phyloP scores from a whole-genome alignment of 2,329 filamentous ascomycete genomes.

The Sarocladium oryzae region DNA sequence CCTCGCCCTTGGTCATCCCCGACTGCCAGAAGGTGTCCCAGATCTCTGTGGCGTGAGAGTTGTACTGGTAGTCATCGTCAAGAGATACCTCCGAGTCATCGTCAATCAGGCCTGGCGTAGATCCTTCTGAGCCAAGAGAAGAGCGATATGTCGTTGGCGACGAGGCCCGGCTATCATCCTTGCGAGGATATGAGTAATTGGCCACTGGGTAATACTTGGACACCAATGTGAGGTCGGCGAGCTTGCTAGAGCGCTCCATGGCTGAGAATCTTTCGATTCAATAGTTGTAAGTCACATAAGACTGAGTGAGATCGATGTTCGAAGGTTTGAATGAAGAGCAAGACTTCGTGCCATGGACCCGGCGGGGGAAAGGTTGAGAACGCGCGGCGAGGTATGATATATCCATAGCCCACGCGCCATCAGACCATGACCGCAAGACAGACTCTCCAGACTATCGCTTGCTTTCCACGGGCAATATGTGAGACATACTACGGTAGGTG shows the following conservation, averaged over 20 bases:
- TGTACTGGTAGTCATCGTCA: conserved; percentile 45
- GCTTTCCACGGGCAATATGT: neutral
- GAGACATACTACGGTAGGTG: conserved; percentile 4
- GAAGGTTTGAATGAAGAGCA: neutral
- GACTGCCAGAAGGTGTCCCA: conserved; percentile 47
- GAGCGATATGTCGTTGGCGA: conserved; percentile 25
- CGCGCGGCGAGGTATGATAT: conserved; percentile 13
- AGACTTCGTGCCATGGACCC: neutral
- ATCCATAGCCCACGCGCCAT: conserved; percentile 11
- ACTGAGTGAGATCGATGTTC: neutral
- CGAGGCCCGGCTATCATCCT: conserved; percentile 16
- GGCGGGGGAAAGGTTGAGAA: conserved; percentile 1
- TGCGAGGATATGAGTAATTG: conserved; percentile 35
- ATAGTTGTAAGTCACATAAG: conserved; percentile 9
- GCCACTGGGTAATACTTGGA: conserved; percentile 32
- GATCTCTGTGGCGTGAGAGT: conserved; percentile 35
- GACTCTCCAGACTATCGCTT: neutral
- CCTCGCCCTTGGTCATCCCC: conserved; percentile 5
- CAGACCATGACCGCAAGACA: neutral
- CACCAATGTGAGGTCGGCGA: conserved; percentile 32
- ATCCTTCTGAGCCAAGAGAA: conserved; percentile 40
- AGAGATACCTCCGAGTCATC: conserved; percentile 45
- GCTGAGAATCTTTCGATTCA: conserved; percentile 11
- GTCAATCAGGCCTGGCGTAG: conserved; percentile 43
- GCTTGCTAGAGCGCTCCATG: conserved; percentile 29